These are phyloP conservation scores for Beauveria sp. DNA, from an alignment of 2,329 filamentous ascomycete genomes.

Conservation along the genomic window DNA sequence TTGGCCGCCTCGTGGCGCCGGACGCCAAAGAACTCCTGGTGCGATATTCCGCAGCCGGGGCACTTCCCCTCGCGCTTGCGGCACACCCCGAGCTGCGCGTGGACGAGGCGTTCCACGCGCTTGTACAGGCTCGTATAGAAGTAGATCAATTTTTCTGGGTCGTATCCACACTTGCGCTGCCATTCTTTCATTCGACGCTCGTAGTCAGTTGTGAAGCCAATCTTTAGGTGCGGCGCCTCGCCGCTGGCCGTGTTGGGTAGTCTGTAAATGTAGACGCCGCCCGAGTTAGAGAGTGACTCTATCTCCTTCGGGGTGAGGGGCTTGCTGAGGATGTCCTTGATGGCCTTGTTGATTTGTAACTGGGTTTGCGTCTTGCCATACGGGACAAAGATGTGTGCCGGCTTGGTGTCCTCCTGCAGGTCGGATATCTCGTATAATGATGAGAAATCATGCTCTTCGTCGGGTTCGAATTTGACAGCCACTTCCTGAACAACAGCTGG, in stretches of 20 bases:
- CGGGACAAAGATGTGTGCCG: conserved; percentile 16
- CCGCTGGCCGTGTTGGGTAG: conserved; percentile 15
- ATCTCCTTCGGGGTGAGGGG: rapidly evolving
- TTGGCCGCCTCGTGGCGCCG: conserved; percentile 12
- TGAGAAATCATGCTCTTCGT: neutral
- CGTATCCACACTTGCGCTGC: conserved; percentile 19
- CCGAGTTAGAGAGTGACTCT: conserved; percentile 4
- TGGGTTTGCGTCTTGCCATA: conserved; percentile 11
- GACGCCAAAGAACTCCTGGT: conserved; percentile 24
- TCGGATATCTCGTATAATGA: neutral
- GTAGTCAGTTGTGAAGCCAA: conserved; percentile 20
- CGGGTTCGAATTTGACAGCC: neutral
- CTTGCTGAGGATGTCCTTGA: neutral
- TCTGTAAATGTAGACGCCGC: conserved; percentile 21
- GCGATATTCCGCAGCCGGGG: conserved; percentile 16
- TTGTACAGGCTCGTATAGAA: conserved; percentile 16
- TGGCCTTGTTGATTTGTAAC: conserved; percentile 14
- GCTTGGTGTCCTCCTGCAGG: neutral
- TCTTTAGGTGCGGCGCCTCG: conserved; percentile 21
- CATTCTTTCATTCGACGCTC: conserved; percentile 19
- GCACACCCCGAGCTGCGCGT: conserved; percentile 20
- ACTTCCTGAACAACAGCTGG: neutral
- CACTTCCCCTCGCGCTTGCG: conserved; percentile 20
- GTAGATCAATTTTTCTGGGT: conserved; percentile 13
- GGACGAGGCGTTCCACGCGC: conserved; percentile 24